These are phyloP conservation scores for Penicillium argentinense DNA, from an alignment of 495 filamentous ascomycete genomes.

Conservation along the genomic window DNA sequence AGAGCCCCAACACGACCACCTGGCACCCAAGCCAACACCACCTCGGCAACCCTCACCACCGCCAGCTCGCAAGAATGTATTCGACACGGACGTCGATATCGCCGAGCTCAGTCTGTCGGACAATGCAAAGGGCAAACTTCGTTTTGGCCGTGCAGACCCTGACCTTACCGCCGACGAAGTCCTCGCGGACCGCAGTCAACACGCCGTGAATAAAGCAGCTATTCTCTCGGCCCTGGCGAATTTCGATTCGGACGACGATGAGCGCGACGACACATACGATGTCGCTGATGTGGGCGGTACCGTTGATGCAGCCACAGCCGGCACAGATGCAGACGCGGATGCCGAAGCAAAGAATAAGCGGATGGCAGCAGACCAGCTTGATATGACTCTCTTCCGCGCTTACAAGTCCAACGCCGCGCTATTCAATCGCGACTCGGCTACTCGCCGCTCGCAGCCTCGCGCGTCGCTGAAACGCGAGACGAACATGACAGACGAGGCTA, in stretches of 20 bases:
- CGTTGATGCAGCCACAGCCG: conserved; percentile 57
- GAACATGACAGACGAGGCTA: conserved; percentile 87
- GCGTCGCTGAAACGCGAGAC: conserved; percentile 69
- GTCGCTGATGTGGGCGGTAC: conserved; percentile 86
- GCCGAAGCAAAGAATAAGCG: conserved; percentile 33
- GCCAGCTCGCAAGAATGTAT: conserved; percentile 61
- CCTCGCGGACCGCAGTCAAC: conserved; percentile 51
- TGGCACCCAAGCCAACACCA: conserved; percentile 41
- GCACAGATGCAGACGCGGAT: conserved; percentile 40
- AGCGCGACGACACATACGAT: conserved; percentile 97
- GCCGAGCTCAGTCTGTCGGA: conserved; percentile 59
- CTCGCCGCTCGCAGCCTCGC: conserved; percentile 62
- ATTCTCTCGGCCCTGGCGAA: conserved; percentile 88
- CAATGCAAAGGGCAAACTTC: conserved; percentile 57
- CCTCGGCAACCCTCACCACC: conserved; percentile 27
- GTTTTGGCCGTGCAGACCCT: conserved; percentile 71
- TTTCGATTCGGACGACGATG: conserved; percentile 94
- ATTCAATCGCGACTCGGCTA: conserved; percentile 68
- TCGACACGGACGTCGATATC: conserved; percentile 74
- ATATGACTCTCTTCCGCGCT: conserved; percentile 60
- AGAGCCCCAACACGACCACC: conserved; percentile 15
- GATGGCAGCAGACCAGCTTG: conserved; percentile 34
- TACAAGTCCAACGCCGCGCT: conserved; percentile 60
- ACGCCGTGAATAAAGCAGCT: conserved; percentile 72
- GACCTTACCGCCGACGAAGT: conserved; percentile 63